These are phyloP conservation scores for Sclerotiophoma versabilis DNA, from an alignment of 2,329 filamentous ascomycete genomes.

Conservation along the genomic window DNA sequence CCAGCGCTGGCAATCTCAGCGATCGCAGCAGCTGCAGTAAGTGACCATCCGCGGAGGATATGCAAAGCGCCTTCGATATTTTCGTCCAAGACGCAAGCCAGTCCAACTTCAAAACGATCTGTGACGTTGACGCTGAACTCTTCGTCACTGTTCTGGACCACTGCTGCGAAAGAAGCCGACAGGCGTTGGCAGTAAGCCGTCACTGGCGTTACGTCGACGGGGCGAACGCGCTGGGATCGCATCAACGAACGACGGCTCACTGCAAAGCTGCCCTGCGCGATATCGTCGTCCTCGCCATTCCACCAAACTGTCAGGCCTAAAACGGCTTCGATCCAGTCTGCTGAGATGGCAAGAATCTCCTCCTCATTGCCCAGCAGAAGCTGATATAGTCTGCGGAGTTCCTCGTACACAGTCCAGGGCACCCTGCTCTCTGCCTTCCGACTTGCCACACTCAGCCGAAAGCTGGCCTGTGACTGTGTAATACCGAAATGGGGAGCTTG, in stretches of 20 bases:
- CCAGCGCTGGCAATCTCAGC: constrained; percentile 85
- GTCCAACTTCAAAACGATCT: constrained; percentile 77
- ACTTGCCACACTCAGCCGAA: constrained; percentile 70
- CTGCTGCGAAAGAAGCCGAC: constrained; percentile 70
- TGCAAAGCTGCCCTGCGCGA: constrained; percentile 52
- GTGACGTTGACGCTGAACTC: constrained; percentile 77
- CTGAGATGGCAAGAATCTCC: constrained; percentile 76
- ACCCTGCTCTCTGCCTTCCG: constrained; percentile 83
- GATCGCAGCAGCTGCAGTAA: constrained; percentile 77
- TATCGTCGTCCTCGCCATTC: constrained; percentile 73
- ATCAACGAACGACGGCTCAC: constrained; percentile 54
- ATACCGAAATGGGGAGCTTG: constrained; percentile 50
- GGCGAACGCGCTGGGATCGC: constrained; percentile 51
- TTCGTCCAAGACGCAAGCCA: constrained; percentile 83
- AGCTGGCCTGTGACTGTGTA: constrained; percentile 59
- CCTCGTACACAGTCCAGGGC: constrained; percentile 90
- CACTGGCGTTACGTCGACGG: constrained; percentile 61
- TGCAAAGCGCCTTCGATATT: constrained; percentile 78
- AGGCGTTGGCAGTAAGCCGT: constrained; percentile 78
- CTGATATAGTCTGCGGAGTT: constrained; percentile 79
- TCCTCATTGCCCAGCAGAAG: constrained; percentile 78
- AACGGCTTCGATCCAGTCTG: constrained; percentile 92
- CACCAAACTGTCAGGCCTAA: constrained; percentile 88
- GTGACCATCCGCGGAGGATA: constrained; percentile 79
- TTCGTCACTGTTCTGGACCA: constrained; percentile 69